phyloP scores from a whole-genome alignment of 208 protist genomes.

The Strigomonas galati region DNA sequence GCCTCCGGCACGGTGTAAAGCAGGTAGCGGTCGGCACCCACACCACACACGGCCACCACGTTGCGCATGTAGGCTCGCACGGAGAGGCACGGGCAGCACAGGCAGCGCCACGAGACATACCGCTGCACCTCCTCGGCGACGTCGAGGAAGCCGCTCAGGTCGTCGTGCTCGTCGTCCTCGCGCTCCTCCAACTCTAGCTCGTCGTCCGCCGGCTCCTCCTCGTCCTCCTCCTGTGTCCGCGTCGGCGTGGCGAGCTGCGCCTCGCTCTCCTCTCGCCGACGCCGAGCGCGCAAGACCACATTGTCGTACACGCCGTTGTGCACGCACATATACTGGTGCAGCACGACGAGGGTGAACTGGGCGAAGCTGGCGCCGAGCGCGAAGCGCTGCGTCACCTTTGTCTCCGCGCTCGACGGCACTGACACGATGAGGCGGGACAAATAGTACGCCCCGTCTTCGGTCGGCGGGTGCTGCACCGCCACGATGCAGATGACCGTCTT shows the following conservation, averaged over 20 bases:
- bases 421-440: slow-evolving; percentile 29
- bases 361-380: slow-evolving; percentile 21
- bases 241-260: not conserved
- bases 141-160: slow-evolving; percentile 13
- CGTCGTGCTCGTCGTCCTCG: slow-evolving; percentile 11
- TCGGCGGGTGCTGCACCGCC: slow-evolving; percentile 9
- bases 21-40: slow-evolving; percentile 64
- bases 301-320: slow-evolving; percentile 33
- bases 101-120: slow-evolving; percentile 1
- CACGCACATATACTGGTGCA: slow-evolving; percentile 33
- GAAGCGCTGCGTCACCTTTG: not conserved
- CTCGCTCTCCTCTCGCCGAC: slow-evolving; percentile 1
- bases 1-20: slow-evolving; percentile 50
- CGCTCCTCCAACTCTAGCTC: slow-evolving; percentile 14
- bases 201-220: not conserved
- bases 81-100: not conserved
- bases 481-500: slow-evolving; percentile 28
- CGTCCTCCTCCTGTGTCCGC: not conserved
- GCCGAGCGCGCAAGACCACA: not conserved
- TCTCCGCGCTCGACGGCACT: slow-evolving; percentile 7
- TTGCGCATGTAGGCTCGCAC: slow-evolving; percentile 26
- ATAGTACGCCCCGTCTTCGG: not conserved
- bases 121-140: slow-evolving; percentile 12
- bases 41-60: slow-evolving; percentile 32
- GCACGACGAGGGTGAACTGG: slow-evolving; percentile 23